Conservation (phyloP, 345 rosid species). For the Raphanus raphanistrum region DNA sequence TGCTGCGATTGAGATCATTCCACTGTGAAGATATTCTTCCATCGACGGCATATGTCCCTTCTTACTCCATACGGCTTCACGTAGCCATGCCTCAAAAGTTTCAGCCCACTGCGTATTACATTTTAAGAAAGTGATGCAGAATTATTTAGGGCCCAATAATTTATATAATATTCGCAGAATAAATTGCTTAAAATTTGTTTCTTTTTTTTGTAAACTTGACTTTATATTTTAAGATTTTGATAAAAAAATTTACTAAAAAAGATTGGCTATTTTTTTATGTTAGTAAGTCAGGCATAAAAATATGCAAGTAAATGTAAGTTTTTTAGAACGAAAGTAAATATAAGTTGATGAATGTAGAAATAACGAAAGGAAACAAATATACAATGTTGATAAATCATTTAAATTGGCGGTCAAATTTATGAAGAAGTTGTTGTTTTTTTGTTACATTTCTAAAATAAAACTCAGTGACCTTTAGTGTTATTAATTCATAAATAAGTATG, state of each 20-base stretch:
- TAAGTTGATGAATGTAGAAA: neutral
- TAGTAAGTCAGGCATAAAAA: neutral
- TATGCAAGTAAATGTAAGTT: neutral
- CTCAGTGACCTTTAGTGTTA: neutral
- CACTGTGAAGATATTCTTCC: slow-evolving; percentile 50
- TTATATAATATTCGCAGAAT: neutral
- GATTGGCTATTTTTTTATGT: neutral
- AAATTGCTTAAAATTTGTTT: neutral
- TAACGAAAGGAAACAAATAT: neutral
- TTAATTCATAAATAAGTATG: neutral
- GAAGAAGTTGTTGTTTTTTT: neutral
- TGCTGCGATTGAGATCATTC: slow-evolving; percentile 52
- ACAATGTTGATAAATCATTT: neutral
- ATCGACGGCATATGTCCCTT: slow-evolving; percentile 37
- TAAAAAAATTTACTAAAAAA: neutral
- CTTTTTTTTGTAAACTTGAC: neutral
- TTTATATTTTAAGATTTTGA: neutral
- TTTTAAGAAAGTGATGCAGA: neutral
- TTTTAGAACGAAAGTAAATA: no score
- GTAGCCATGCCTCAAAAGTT: slow-evolving; percentile 63
- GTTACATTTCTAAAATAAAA: neutral
- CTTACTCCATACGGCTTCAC: slow-evolving; percentile 62
- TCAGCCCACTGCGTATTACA: slow-evolving; percentile 53
- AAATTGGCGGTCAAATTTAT: neutral
- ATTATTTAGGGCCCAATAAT: neutral